Conservation (phyloP, 805 yeast genomes). For the Hanseniaspora clermontiae region DNA sequence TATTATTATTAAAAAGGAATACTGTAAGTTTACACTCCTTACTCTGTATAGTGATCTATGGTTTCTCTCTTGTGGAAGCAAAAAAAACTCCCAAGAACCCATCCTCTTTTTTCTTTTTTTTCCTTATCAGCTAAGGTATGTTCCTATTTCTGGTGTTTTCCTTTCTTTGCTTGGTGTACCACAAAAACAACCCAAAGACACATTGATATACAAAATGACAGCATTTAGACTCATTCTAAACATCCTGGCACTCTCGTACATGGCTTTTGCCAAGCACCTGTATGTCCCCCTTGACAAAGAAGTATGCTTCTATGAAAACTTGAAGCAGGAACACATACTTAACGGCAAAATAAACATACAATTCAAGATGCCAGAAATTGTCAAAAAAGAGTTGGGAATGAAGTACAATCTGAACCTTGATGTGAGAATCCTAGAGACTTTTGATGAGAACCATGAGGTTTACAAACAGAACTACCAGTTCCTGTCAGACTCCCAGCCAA, state of each 20-base stretch:
- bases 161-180: not conserved
- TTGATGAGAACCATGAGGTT: slow-evolving; percentile 72
- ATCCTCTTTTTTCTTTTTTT: no score
- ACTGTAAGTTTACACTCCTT: no score
- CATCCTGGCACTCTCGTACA: not conserved
- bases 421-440: slow-evolving; percentile 41
- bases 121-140: no score
- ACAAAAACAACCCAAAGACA: not conserved
- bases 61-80: no score
- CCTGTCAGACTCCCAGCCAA: not conserved
- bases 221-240: not conserved
- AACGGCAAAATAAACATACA: slow-evolving; percentile 61
- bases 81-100: no score
- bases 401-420: slow-evolving; percentile 43
- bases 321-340: slow-evolving; percentile 65
- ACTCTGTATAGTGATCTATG: no score
- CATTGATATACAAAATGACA: not conserved
- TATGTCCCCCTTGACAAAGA: slow-evolving; percentile 64
- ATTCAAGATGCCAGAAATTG: slow-evolving; percentile 41
- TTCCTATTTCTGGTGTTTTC: no score
- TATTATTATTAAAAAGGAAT: no score
- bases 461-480: slow-evolving; percentile 39
- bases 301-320: slow-evolving; percentile 73
- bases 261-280: slow-evolving; percentile 41
- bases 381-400: slow-evolving; percentile 35